Percentiles rank a stretch among this genome's conserved stretches.
Conservation (phyloP, 768 basidiomycete species). For the Tulasnella sp. region DNA sequence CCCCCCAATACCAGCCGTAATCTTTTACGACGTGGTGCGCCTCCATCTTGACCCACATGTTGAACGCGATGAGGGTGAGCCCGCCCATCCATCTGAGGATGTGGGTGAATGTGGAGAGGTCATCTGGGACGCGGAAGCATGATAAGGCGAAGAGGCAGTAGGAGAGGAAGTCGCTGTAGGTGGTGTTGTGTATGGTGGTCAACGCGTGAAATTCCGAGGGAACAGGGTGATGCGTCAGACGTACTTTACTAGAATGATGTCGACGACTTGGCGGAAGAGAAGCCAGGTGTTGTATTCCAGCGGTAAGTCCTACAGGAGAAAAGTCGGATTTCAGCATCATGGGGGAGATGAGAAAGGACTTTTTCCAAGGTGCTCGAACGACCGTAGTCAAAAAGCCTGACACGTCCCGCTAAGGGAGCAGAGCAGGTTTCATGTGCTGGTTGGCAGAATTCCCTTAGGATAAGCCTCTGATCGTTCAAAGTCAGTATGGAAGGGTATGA, state of each 20-base stretch:
- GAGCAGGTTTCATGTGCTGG: too few species aligned
- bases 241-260: slow-evolving; percentile 91
- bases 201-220: not conserved
- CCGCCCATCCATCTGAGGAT: slow-evolving; percentile 86
- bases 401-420: too few species aligned
- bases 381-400: too few species aligned
- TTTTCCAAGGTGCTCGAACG: too few species aligned
- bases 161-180: slow-evolving; percentile 74
- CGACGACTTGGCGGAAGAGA: slow-evolving; percentile 89
- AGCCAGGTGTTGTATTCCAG: slow-evolving; percentile 96
- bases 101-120: slow-evolving; percentile 61
- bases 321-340: not conserved
- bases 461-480: too few species aligned
- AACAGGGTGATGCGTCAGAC: slow-evolving; percentile 23
- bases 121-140: slow-evolving; percentile 76
- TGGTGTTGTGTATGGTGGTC: not conserved
- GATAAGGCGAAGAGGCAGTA: slow-evolving; percentile 94
- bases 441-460: too few species aligned
- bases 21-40: slow-evolving; percentile 97
- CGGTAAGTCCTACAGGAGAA: slow-evolving; percentile 54
- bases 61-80: slow-evolving; percentile 76
- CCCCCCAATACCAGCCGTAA: slow-evolving; percentile 97
- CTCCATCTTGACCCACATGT: slow-evolving; percentile 97
- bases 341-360: too few species aligned
- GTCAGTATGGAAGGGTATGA: too few species aligned